These are phyloP conservation scores for Vigna hirtella DNA, from an alignment of 306 rosid species.

Conservation along the genomic window DNA sequence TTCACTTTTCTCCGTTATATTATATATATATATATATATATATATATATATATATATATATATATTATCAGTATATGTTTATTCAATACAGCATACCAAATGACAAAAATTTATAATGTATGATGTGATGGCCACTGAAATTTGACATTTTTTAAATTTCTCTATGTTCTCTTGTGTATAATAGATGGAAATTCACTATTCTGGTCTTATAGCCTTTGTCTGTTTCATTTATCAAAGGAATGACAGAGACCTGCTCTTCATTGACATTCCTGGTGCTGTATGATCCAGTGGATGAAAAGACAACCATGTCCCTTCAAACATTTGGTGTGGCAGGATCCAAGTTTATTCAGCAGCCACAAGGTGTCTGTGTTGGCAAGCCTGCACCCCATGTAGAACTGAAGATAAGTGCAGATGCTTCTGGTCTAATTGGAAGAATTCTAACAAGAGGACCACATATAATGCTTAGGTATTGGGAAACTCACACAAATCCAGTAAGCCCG, in stretches of 20 bases:
- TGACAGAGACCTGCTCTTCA: constrained; percentile 95
- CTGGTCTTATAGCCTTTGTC: constrained; percentile 33
- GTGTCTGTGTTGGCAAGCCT: constrained; percentile 93
- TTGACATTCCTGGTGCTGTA: constrained; percentile 72
- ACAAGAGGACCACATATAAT: constrained; percentile 95
- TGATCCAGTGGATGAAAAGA: constrained; percentile 54
- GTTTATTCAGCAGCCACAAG: constrained; percentile 55
- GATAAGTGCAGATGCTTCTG: constrained; percentile 55
- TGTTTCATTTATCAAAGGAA: constrained; percentile 59
- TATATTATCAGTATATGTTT: background rate
- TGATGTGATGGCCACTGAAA: constrained; percentile 25
- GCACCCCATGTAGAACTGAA: constrained; percentile 90
- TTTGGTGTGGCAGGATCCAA: constrained; percentile 41
- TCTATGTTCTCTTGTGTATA: background rate
- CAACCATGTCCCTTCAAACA: constrained; percentile 31
- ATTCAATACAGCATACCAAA: constrained; percentile 10
- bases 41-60: too few relatives aligned
- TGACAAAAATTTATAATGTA: background rate
- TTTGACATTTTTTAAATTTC: constrained; percentile 3
- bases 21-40: too few relatives aligned
- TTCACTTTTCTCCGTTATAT: background rate
- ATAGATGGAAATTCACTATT: constrained; percentile 26
- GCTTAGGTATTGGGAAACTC: constrained; percentile 81
- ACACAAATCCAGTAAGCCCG: constrained; percentile 44
- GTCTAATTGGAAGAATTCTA: constrained; percentile 70